Conservation (phyloP, 73 alveolate genomes). For the Paramecium tetraurelia region DNA sequence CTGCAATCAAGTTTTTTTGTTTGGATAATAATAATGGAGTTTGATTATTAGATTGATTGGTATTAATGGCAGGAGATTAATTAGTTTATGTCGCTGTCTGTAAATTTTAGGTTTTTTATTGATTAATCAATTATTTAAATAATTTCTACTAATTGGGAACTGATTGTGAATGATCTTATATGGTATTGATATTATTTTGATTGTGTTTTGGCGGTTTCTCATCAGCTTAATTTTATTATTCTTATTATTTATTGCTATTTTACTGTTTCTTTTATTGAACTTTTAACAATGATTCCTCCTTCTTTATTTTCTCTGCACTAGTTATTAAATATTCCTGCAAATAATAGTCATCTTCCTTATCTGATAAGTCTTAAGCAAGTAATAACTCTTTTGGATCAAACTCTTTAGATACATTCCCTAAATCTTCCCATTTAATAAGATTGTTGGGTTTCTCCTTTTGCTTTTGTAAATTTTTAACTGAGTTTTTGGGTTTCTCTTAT, state of each 20-base stretch:
- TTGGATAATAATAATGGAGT: neutral
- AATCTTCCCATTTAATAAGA: conserved; percentile 40
- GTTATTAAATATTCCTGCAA: conserved; percentile 21
- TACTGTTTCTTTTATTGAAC: neutral
- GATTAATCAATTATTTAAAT: neutral
- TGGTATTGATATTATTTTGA: neutral
- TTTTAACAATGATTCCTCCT: neutral
- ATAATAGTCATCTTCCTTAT: conserved; percentile 29
- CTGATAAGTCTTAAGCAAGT: conserved; percentile 43
- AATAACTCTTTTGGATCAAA: conserved; percentile 46
- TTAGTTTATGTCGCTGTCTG: neutral
- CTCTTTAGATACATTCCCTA: neutral
- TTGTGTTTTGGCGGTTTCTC: neutral
- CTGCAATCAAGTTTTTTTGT: neutral
- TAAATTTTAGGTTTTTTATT: neutral
- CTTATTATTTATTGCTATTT: neutral
- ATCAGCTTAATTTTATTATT: neutral
- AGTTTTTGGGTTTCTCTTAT: neutral
- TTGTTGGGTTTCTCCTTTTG: neutral
- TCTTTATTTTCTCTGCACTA: neutral
- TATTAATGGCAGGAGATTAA: neutral
- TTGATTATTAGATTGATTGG: neutral
- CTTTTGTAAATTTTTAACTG: neutral
- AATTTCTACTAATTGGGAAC: neutral
- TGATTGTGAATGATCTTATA: neutral